Percentiles rank a stretch among this genome's conserved stretches.
Conservation (phyloP, 2,329 filamentous ascomycete genomes). For the Penicillium sp. region DNA sequence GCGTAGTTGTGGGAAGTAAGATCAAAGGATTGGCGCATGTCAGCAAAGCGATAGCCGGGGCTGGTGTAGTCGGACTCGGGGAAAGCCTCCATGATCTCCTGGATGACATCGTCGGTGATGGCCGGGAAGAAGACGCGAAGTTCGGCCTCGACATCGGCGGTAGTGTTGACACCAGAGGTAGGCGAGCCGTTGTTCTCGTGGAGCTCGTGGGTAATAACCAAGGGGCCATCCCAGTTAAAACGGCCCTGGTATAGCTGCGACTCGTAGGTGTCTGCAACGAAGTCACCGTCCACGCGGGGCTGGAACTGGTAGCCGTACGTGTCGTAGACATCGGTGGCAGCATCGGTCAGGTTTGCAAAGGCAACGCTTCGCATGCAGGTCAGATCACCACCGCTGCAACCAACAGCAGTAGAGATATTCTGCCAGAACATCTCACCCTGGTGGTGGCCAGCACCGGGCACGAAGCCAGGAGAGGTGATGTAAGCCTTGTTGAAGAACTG, state of each 20-base stretch:
- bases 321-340: slow-evolving; percentile 27
- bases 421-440: slow-evolving; percentile 36
- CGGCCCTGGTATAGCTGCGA: slow-evolving; percentile 39
- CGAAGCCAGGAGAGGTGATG: slow-evolving; percentile 34
- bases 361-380: slow-evolving; percentile 35
- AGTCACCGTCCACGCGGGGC: slow-evolving; percentile 41
- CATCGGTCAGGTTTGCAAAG: slow-evolving; percentile 33
- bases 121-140: slow-evolving; percentile 31
- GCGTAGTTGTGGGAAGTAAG: slow-evolving; percentile 28
- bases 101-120: slow-evolving; percentile 36
- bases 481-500: slow-evolving; percentile 36
- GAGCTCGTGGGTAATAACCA: slow-evolving; percentile 40
- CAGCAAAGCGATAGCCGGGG: slow-evolving; percentile 38
- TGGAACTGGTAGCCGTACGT: slow-evolving; percentile 39
- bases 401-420: slow-evolving; percentile 36
- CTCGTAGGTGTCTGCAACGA: slow-evolving; percentile 41
- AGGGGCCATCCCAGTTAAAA: slow-evolving; percentile 41
- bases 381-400: slow-evolving; percentile 19
- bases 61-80: slow-evolving; percentile 36
- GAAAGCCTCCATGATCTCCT: slow-evolving; percentile 33
- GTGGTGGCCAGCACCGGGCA: slow-evolving; percentile 42
- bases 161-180: slow-evolving; percentile 33
- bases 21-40: slow-evolving; percentile 39
- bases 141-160: slow-evolving; percentile 34
- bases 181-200: slow-evolving; percentile 38